Conservation (phyloP, 2,329 filamentous ascomycete genomes). For the Verticillium dahliae region DNA sequence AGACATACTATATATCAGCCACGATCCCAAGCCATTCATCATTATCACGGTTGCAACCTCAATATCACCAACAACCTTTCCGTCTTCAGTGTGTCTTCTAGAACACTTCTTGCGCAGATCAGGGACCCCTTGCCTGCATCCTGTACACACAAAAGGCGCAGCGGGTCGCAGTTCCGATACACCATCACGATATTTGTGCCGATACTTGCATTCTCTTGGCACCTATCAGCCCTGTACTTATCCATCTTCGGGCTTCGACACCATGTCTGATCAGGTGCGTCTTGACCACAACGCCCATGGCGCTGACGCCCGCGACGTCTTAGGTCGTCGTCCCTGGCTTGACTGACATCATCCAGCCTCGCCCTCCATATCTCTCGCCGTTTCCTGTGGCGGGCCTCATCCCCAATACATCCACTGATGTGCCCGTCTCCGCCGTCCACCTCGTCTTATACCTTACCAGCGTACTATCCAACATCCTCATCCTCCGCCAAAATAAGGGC, state of each 20-base stretch:
- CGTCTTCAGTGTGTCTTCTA: not conserved
- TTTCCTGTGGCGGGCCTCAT: constrained; percentile 48
- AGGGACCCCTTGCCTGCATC: no score
- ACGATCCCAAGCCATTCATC: not conserved
- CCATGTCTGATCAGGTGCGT: not conserved
- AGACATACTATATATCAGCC: not conserved
- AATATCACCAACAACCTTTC: not conserved
- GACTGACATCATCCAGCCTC: not conserved
- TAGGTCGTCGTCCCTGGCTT: not conserved
- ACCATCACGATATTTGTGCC: not conserved
- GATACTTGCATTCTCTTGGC: not conserved
- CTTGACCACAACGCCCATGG: not conserved
- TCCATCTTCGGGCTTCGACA: not conserved
- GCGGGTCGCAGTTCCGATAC: not conserved
- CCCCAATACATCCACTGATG: constrained; percentile 53
- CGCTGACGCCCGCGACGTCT: not conserved
- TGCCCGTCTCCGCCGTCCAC: constrained; percentile 59
- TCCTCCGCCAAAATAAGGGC: constrained; percentile 43
- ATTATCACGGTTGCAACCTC: not conserved
- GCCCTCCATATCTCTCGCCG: constrained; percentile 29
- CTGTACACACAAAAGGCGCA: no score
- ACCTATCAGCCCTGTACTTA: not conserved
- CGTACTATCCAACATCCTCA: constrained; percentile 51
- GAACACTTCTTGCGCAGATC: not conserved
- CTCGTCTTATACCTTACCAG: constrained; percentile 48